Conservation (phyloP, 805 yeast species). For the Kodamaea kaohsiungensis region DNA sequence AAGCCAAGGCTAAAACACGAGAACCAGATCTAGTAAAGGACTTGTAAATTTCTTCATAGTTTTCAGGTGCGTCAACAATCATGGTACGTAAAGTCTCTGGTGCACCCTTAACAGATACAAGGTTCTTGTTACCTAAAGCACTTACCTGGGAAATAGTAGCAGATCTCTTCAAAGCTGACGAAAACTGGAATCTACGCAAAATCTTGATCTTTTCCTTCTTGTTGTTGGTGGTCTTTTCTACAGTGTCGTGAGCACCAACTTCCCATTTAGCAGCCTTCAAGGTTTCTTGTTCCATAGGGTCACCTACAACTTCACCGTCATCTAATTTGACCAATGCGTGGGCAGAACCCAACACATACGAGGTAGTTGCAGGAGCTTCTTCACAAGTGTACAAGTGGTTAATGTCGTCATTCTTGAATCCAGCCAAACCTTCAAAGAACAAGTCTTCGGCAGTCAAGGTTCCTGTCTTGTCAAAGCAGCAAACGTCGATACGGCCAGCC, state of each 20-base stretch:
- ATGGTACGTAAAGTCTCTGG: slow-evolving; percentile 91
- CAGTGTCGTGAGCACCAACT: slow-evolving; percentile 73
- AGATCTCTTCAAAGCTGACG: slow-evolving; percentile 93
- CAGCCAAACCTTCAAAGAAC: slow-evolving; percentile 95
- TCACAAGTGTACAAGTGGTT: slow-evolving; percentile 54
- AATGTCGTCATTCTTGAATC: slow-evolving; percentile 52
- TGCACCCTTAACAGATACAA: slow-evolving; percentile 95
- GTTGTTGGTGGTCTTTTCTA: slow-evolving; percentile 34
- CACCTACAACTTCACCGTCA: slow-evolving; percentile 98
- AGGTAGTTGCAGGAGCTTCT: slow-evolving; percentile 70
- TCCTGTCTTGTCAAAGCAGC: slow-evolving; percentile 98
- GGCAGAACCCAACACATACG: slow-evolving; percentile 84
- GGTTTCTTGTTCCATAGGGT: slow-evolving; percentile 98
- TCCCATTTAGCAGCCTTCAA: slow-evolving; percentile 84
- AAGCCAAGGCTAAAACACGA: slow-evolving; percentile 94
- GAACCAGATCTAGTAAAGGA: slow-evolving; percentile 94
- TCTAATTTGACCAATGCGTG: slow-evolving; percentile 94
- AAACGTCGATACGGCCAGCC: slow-evolving; percentile 97
- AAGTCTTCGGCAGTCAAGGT: slow-evolving; percentile 96
- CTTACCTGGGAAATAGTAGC: slow-evolving; percentile 71
- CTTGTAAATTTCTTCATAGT: slow-evolving; percentile 84
- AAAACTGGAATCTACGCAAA: slow-evolving; percentile 93
- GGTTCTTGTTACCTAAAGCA: slow-evolving; percentile 45
- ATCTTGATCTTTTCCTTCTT: slow-evolving; percentile 59
- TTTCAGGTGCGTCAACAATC: slow-evolving; percentile 67